Conservation (phyloP, 2,329 filamentous ascomycete genomes). For the Canariomyces notabilis region DNA sequence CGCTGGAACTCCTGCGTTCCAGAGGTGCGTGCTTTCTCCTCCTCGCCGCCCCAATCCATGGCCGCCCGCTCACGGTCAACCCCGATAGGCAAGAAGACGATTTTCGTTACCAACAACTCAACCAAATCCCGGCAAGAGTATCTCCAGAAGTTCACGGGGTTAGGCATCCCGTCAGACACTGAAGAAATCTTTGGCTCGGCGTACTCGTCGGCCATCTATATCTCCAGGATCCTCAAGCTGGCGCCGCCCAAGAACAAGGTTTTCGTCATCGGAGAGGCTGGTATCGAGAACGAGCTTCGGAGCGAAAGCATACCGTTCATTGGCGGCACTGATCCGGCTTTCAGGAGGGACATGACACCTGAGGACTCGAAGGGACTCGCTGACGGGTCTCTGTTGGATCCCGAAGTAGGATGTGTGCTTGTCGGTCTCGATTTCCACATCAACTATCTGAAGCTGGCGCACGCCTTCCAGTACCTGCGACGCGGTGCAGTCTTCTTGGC, state of each 20-base stretch:
- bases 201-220: slow-evolving; percentile 94
- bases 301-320: slow-evolving; percentile 75
- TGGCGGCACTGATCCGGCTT: slow-evolving; percentile 77
- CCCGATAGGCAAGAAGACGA: slow-evolving; percentile 71
- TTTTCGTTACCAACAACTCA: slow-evolving; percentile 99
- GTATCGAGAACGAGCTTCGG: slow-evolving; percentile 82
- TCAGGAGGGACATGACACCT: slow-evolving; percentile 71
- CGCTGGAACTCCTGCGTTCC: slow-evolving; percentile 72
- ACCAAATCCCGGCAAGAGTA: slow-evolving; percentile 94
- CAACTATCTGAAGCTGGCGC: slow-evolving; percentile 87
- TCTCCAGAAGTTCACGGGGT: slow-evolving; percentile 76
- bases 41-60: neutral
- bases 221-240: slow-evolving; percentile 82
- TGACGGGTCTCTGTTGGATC: slow-evolving; percentile 70
- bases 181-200: slow-evolving; percentile 96
- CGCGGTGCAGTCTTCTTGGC: slow-evolving; percentile 82
- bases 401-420: slow-evolving; percentile 84
- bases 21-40: slow-evolving; percentile 56
- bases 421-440: slow-evolving; percentile 89
- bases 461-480: slow-evolving; percentile 80
- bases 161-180: slow-evolving; percentile 73
- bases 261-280: slow-evolving; percentile 84
- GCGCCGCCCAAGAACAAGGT: slow-evolving; percentile 81
- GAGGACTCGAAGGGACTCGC: slow-evolving; percentile 78
- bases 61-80: slow-evolving; percentile 12